phyloP scores from a whole-genome alignment of 2,329 filamentous ascomycete genomes.

The Nemania sp. region DNA sequence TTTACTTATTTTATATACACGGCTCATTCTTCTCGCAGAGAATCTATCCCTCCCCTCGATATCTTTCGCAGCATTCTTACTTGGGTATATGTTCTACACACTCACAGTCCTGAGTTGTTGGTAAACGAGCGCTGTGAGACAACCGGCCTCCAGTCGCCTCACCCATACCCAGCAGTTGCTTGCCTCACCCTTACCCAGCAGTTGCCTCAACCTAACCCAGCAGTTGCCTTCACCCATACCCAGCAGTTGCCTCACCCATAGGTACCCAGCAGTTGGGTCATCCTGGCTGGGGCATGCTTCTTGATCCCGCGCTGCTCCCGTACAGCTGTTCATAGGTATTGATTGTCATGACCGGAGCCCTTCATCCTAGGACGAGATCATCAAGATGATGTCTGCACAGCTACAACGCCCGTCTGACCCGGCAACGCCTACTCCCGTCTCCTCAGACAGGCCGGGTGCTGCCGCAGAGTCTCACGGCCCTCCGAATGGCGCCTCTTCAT shows the following conservation, averaged over 20 bases:
- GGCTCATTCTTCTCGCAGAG: too few species aligned
- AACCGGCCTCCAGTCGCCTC: not conserved
- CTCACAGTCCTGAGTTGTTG: too few species aligned
- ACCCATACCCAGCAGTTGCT: not conserved
- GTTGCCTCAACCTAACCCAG: not conserved
- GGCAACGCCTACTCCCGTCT: not conserved
- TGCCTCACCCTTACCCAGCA: too few species aligned
- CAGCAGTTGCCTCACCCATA: not conserved
- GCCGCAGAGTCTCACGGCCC: not conserved
- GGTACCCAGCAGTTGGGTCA: not conserved
- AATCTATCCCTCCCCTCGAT: too few species aligned
- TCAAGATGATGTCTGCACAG: conserved; percentile 31
- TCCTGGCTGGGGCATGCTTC: not conserved
- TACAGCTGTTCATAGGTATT: not conserved
- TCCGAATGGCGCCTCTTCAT: conserved; percentile 6
- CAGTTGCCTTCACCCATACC: too few species aligned
- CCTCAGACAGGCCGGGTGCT: not conserved
- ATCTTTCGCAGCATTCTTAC: too few species aligned
- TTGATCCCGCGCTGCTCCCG: not conserved
- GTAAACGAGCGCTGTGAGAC: too few species aligned
- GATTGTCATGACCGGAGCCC: conserved; percentile 18
- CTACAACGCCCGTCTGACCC: conserved; percentile 24
- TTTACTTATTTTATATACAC: too few species aligned
- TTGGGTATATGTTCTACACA: too few species aligned
- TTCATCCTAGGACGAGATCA: conserved; percentile 1